Conservation (phyloP, 306 rosid species). For the Aeschynomene evenia region DNA sequence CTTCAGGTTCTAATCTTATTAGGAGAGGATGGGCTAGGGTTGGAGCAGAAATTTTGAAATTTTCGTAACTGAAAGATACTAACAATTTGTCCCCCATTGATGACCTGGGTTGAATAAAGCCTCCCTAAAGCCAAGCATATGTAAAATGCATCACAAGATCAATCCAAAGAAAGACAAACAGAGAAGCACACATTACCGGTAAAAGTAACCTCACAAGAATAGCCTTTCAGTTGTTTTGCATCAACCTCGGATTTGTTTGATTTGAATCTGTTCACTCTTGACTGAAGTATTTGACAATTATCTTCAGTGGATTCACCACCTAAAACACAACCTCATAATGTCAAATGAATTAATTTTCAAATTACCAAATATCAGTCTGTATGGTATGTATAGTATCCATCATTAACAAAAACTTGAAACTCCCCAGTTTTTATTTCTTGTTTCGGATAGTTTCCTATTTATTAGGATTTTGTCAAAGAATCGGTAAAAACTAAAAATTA, state of each 20-base stretch:
- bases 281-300: conserved; percentile 93
- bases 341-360: conserved; percentile 23
- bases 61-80: not conserved
- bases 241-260: conserved; percentile 73
- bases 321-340: conserved; percentile 34
- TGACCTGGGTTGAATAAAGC: not conserved
- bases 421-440: too few relatives aligned
- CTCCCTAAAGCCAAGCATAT: not conserved
- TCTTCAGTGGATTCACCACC: conserved; percentile 86
- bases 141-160: conserved; percentile 18
- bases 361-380: not conserved
- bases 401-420: too few relatives aligned
- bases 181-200: conserved; percentile 48
- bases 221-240: conserved; percentile 46
- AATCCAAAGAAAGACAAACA: conserved; percentile 1
- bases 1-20: not conserved
- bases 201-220: conserved; percentile 58
- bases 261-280: conserved; percentile 85
- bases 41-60: not conserved
- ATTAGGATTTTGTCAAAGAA: too few relatives aligned
- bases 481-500: too few relatives aligned
- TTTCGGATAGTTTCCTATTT: too few relatives aligned
- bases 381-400: not conserved
- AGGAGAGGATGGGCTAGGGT: not conserved
- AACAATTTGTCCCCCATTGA: not conserved